phyloP scores from a whole-genome alignment of 805 yeast genomes.

The Maudiozyma serrabonitensis region DNA sequence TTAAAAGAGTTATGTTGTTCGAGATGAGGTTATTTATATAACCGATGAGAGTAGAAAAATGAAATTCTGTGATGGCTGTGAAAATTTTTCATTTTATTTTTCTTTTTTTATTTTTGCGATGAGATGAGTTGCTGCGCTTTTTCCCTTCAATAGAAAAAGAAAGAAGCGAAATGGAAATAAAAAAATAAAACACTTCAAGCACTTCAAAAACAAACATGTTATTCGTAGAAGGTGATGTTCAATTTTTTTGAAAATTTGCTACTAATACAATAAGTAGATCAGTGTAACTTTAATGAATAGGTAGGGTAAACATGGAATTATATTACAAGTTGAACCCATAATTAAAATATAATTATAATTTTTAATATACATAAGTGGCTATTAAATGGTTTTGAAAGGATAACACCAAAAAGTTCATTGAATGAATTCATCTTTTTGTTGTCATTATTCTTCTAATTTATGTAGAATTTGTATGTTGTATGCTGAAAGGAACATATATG shows the following conservation, averaged over 20 bases:
- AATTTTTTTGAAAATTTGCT: too few species aligned
- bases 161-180: too few species aligned
- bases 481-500: background rate
- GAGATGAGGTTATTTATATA: background rate
- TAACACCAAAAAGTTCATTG: too few species aligned
- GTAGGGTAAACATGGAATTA: background rate
- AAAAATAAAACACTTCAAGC: too few species aligned
- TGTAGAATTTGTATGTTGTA: background rate
- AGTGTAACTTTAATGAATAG: too few species aligned
- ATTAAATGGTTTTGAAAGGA: background rate
- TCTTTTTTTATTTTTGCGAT: background rate
- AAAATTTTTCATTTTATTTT: conserved; percentile 1
- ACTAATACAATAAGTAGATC: too few species aligned
- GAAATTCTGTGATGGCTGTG: background rate
- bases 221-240: too few species aligned
- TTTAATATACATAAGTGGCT: too few species aligned
- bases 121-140: background rate
- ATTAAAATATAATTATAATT: too few species aligned
- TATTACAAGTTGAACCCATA: background rate
- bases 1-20: background rate
- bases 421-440: background rate
- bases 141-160: background rate
- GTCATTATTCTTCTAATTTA: too few species aligned
- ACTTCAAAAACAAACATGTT: too few species aligned
- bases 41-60: too few species aligned